These are phyloP conservation scores for Trebouxia sp. DNA, from an alignment of 139 green algal species.

Conservation along the genomic window DNA sequence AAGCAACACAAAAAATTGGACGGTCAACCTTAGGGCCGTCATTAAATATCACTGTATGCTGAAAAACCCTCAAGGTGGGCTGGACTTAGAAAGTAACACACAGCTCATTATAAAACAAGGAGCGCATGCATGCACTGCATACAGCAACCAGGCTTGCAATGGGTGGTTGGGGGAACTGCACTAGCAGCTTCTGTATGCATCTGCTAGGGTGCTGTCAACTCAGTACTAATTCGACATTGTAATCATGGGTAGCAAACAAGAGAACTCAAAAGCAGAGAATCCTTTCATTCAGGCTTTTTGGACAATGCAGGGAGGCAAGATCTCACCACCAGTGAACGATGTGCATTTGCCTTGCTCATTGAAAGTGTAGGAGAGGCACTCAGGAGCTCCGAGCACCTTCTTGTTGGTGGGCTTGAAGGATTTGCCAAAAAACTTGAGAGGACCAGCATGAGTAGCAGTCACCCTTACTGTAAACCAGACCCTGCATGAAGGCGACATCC, in stretches of 20 bases:
- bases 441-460: slow-evolving; percentile 53
- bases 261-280: no score
- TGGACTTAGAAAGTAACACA: slow-evolving; percentile 15
- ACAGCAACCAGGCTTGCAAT: not conserved
- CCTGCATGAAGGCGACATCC: not conserved
- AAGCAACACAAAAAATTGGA: no score
- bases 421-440: slow-evolving; percentile 51
- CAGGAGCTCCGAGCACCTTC: slow-evolving; percentile 49
- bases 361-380: slow-evolving; percentile 61
- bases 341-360: slow-evolving; percentile 64
- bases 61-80: slow-evolving; percentile 14
- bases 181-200: no score
- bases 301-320: no score
- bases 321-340: slow-evolving; percentile 62
- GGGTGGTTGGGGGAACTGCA: not conserved
- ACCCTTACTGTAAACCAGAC: slow-evolving; percentile 69
- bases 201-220: no score
- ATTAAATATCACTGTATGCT: slow-evolving; percentile 36
- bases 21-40: slow-evolving; percentile 11
- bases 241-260: no score
- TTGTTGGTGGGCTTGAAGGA: slow-evolving; percentile 53
- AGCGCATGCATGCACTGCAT: not conserved
- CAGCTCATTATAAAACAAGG: slow-evolving; percentile 17
- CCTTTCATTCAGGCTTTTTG: no score
- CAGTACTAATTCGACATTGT: no score